Evolutionary conservation across 352 stramenopile species (phyloP).

Genomic region (Pythium graminicola): DNA sequence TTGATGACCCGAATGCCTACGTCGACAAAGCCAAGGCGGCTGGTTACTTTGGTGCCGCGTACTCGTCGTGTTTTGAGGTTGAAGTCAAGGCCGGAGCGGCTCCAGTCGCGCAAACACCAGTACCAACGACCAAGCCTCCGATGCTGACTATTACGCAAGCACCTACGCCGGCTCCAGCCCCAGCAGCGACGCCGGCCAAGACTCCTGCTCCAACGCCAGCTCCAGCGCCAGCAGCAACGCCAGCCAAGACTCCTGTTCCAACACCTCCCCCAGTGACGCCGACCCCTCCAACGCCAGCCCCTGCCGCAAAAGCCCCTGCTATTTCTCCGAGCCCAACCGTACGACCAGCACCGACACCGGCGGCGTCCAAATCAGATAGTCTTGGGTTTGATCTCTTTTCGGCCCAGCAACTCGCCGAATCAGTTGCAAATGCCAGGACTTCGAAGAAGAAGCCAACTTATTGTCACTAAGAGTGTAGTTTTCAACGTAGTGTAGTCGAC

Average conservation of each 20-base stretch:
- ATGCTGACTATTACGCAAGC: neutral
- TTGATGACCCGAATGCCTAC: constrained; percentile 40
- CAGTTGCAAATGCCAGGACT: constrained; percentile 14
- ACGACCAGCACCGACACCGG: constrained; percentile 12
- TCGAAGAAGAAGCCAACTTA: constrained; percentile 9
- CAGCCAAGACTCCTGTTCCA: neutral
- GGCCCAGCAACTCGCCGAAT: constrained; percentile 17
- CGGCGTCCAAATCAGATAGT: constrained; percentile 2
- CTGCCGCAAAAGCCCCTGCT: constrained; percentile 10
- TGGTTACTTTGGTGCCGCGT: constrained; percentile 60
- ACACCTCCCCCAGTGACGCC: neutral
- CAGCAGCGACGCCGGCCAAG: neutral
- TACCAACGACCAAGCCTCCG: neutral
- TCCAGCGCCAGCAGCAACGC: neutral
- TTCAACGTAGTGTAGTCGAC: neutral
- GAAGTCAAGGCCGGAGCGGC: constrained; percentile 31
- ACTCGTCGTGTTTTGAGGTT: constrained; percentile 64
- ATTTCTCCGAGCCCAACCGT: constrained; percentile 4
- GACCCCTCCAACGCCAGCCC: constrained; percentile 12
- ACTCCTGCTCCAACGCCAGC: neutral
- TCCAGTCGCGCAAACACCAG: neutral
- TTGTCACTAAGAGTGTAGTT: neutral
- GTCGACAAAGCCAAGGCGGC: constrained; percentile 40
- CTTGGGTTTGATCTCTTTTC: constrained; percentile 21
- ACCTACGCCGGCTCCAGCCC: neutral